Percentiles rank a stretch among this genome's conserved stretches.
Evolutionary conservation across 108 stramenopile genomes (phyloP).

Genomic region (Pinguiococcus pyrenoidosus): DNA sequence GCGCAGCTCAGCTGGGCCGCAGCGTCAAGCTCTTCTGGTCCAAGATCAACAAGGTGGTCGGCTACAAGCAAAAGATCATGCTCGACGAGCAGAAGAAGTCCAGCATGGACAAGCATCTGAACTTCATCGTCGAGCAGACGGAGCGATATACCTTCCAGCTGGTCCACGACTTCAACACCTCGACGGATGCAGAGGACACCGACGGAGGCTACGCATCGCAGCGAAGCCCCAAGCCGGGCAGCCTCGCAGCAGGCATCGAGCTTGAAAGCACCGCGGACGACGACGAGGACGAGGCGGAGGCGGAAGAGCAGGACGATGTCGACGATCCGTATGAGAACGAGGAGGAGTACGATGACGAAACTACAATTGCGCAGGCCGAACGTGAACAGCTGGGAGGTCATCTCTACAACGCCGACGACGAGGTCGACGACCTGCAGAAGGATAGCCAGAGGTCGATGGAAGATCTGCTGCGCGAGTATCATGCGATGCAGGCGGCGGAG

Average conservation of each 20-base stretch:
- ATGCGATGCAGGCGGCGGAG: no score
- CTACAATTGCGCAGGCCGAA: no score
- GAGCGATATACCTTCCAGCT: slow-evolving; percentile 36
- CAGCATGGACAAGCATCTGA: slow-evolving; percentile 50
- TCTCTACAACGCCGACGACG: slow-evolving; percentile 3
- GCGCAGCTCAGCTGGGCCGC: slow-evolving; percentile 23
- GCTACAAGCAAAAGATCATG: slow-evolving; percentile 42
- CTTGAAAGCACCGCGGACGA: slow-evolving; percentile 5
- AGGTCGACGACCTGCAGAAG: slow-evolving; percentile 1
- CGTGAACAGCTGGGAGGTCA: neutral
- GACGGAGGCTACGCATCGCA: neutral
- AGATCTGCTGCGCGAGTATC: neutral
- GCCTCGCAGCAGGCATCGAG: no score
- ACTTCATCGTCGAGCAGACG: slow-evolving; percentile 42
- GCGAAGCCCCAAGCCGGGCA: neutral
- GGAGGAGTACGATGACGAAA: neutral
- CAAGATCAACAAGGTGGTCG: slow-evolving; percentile 44
- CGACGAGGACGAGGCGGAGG: slow-evolving; percentile 1
- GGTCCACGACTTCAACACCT: slow-evolving; percentile 8
- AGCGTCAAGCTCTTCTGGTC: slow-evolving; percentile 40
- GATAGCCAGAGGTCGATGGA: neutral
- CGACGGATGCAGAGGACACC: neutral
- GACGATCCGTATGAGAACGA: neutral
- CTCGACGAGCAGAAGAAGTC: slow-evolving; percentile 24
- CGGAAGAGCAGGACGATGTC: slow-evolving; percentile 5